Percentiles rank a stretch among this genome's conserved stretches.
phyloP scores from a whole-genome alignment of 495 filamentous ascomycete genomes.

The Xylaria palmicola region DNA sequence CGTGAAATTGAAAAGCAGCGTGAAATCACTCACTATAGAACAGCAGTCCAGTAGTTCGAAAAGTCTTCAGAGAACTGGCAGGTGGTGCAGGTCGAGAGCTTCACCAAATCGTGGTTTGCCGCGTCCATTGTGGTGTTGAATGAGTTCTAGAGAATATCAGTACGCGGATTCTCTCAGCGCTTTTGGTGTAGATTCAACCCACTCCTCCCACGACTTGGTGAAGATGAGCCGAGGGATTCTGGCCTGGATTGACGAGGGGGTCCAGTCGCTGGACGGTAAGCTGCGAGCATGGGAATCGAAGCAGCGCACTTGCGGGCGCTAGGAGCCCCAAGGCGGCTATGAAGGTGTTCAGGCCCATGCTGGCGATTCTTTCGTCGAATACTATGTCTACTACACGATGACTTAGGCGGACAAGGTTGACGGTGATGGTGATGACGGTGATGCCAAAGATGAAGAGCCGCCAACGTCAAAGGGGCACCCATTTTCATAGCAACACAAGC shows the following conservation, averaged over 20 bases:
- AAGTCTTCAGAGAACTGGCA: constrained; percentile 43
- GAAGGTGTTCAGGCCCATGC: constrained; percentile 42
- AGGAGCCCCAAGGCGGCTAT: constrained; percentile 45
- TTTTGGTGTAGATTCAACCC: constrained; percentile 42
- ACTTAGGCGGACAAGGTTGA: not conserved
- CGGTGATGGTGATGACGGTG: not conserved
- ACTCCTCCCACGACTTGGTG: constrained; percentile 52
- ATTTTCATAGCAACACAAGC: not conserved
- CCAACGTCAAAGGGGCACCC: not conserved
- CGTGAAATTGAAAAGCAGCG: not conserved
- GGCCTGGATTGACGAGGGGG: constrained; percentile 40
- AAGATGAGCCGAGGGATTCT: constrained; percentile 41
- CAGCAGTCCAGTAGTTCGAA: constrained; percentile 47
- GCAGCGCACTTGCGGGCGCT: constrained; percentile 42
- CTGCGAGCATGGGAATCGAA: constrained; percentile 47
- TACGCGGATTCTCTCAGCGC: too few species aligned
- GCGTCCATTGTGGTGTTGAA: constrained; percentile 40
- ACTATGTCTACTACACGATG: not conserved
- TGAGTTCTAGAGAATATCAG: constrained; percentile 22
- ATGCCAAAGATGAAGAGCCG: not conserved
- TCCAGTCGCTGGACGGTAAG: constrained; percentile 45
- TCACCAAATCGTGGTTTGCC: constrained; percentile 29
- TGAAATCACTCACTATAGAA: constrained; percentile 25
- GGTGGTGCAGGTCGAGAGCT: constrained; percentile 39
- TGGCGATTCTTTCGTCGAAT: not conserved